Conservation (phyloP, 2,329 filamentous ascomycete species). For the Fusarium siculi region DNA sequence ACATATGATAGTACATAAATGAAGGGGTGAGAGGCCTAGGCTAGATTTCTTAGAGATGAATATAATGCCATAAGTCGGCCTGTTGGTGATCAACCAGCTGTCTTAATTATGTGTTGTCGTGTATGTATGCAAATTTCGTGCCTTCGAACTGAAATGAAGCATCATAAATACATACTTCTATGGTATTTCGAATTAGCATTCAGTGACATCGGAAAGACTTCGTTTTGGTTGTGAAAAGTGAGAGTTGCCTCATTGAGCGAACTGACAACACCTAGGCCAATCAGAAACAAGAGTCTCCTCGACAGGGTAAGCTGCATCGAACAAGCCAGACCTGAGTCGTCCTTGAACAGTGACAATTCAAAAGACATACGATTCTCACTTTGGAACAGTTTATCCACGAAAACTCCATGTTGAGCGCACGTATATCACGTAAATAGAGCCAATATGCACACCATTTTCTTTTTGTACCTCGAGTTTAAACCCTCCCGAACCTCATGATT, state of each 20-base stretch:
- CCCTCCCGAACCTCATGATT: no score
- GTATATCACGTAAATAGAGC: no score
- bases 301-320: background rate
- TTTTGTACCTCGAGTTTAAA: background rate
- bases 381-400: background rate
- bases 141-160: background rate
- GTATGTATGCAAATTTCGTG: background rate
- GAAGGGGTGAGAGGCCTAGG: background rate
- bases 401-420: no score
- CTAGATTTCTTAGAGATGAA: conserved; percentile 8
- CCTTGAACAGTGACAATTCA: background rate
- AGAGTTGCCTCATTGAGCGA: conserved; percentile 30
- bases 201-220: background rate
- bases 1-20: conserved; percentile 6
- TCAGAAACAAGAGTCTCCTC: background rate
- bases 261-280: conserved; percentile 12
- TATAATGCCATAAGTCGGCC: conserved; percentile 9
- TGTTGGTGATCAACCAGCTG: background rate
- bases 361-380: background rate
- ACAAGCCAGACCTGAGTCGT: background rate
- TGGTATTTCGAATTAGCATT: background rate
- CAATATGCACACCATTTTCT: background rate
- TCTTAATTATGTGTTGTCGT: background rate
- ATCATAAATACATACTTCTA: background rate
- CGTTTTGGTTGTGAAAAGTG: background rate